phyloP scores from a whole-genome alignment of 192 early-diverging fungal genomes.

The Jimgerdemannia flammicorona region DNA sequence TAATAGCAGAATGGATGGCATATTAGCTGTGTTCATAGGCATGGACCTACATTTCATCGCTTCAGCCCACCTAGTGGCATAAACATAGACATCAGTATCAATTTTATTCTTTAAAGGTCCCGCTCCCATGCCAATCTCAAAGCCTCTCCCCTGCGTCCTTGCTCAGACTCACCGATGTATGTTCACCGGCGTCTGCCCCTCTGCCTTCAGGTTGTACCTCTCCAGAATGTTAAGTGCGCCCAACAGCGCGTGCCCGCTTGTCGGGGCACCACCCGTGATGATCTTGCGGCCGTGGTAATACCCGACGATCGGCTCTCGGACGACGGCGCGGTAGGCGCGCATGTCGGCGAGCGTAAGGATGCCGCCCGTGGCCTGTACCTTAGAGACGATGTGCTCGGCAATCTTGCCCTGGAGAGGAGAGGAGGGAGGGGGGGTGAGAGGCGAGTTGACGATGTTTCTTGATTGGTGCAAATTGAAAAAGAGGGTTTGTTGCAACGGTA shows the following conservation, averaged over 20 bases:
- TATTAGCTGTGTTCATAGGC: not conserved
- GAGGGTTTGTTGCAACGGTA: conserved; percentile 32
- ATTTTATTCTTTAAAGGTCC: not conserved
- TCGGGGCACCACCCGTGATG: conserved; percentile 67
- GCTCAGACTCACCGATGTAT: conserved; percentile 55
- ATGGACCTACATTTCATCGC: conserved; percentile 63
- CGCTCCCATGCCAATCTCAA: not conserved
- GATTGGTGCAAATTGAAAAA: too few species aligned
- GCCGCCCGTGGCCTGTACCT: conserved; percentile 62
- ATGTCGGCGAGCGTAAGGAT: conserved; percentile 78
- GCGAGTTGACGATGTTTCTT: not conserved
- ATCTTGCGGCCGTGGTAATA: conserved; percentile 80
- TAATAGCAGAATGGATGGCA: not conserved
- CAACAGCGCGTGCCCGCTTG: conserved; percentile 79
- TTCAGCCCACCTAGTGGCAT: conserved; percentile 55
- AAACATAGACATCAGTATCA: not conserved
- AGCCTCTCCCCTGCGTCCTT: not conserved
- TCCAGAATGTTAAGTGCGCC: conserved; percentile 87
- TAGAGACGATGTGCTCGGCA: conserved; percentile 65
- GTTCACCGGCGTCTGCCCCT: conserved; percentile 55
- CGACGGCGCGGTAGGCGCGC: conserved; percentile 55
- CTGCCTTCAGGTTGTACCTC: conserved; percentile 59
- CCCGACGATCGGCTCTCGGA: conserved; percentile 54
- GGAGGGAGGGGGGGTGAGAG: conserved; percentile 14
- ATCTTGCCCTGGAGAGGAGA: conserved; percentile 54